Percentiles rank a stretch among this genome's conserved stretches.
phyloP scores from a whole-genome alignment of 108 stramenopile genomes.

The Schizochytrium sp. region DNA sequence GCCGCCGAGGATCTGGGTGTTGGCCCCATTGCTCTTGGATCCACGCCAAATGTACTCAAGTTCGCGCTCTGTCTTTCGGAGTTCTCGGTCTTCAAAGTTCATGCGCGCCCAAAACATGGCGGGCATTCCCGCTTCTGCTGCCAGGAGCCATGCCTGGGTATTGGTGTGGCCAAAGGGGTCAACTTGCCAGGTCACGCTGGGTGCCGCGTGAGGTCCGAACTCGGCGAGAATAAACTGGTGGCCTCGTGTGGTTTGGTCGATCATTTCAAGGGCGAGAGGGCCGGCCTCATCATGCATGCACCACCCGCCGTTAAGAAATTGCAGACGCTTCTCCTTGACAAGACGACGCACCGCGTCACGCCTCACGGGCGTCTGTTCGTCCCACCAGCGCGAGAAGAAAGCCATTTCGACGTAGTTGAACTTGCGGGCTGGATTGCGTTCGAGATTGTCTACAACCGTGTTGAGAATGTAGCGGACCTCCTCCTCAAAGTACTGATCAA shows the following conservation, averaged over 20 bases:
- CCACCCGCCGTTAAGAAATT: constrained; percentile 91
- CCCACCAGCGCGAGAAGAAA: constrained; percentile 89
- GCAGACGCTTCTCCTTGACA: constrained; percentile 60
- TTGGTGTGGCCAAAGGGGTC: constrained; percentile 95
- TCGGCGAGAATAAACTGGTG: constrained; percentile 68
- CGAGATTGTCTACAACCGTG: constrained; percentile 58
- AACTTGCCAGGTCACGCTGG: constrained; percentile 84
- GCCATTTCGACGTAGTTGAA: constrained; percentile 86
- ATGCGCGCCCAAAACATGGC: constrained; percentile 87
- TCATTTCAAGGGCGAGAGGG: constrained; percentile 83
- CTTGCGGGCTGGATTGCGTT: constrained; percentile 63
- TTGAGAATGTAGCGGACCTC: constrained; percentile 72
- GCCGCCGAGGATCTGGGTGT: constrained; percentile 68
- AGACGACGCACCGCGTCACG: constrained; percentile 49
- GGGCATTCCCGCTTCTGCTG: constrained; percentile 69
- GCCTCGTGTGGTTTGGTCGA: constrained; percentile 90
- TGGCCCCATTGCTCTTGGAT: constrained; percentile 23
- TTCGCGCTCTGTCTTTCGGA: constrained; percentile 47
- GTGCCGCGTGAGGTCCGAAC: constrained; percentile 61
- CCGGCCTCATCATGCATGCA: constrained; percentile 94
- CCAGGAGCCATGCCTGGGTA: constrained; percentile 74
- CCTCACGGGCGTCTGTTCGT: constrained; percentile 46
- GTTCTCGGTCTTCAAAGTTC: constrained; percentile 77
- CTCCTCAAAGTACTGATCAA: constrained; percentile 83
- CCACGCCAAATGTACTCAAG: constrained; percentile 23